Conservation (phyloP, 805 yeast species). For the Saccharomycopsis javanensis region DNA sequence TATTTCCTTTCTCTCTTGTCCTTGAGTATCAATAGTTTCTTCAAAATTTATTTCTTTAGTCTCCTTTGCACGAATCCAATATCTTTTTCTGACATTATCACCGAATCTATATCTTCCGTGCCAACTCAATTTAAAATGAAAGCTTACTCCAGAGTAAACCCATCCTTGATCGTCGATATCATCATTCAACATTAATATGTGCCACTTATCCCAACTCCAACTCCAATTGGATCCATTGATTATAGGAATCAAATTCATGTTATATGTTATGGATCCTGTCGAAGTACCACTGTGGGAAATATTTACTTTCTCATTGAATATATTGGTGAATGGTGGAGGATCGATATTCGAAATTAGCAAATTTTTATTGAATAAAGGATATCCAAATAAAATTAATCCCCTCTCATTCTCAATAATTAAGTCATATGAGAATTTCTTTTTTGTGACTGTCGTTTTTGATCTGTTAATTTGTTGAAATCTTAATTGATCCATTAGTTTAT, state of each 20-base stretch:
- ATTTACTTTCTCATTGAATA: constrained; percentile 4
- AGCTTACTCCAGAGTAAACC: constrained; percentile 47
- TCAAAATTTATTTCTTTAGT: not conserved
- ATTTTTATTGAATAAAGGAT: constrained; percentile 17
- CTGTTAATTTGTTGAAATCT: not conserved
- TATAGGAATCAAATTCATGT: constrained; percentile 12
- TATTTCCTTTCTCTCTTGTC: not conserved
- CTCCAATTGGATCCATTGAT: constrained; percentile 33
- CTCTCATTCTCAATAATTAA: constrained; percentile 18
- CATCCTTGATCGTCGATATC: constrained; percentile 85
- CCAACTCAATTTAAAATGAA: constrained; percentile 42
- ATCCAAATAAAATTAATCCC: constrained; percentile 16
- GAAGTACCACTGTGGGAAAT: constrained; percentile 7
- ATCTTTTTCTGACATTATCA: constrained; percentile 53
- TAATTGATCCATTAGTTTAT: not conserved
- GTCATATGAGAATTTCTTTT: constrained; percentile 12
- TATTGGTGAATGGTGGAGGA: constrained; percentile 15
- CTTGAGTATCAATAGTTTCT: not conserved
- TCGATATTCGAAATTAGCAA: constrained; percentile 6
- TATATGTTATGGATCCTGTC: constrained; percentile 8
- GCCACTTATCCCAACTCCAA: constrained; percentile 69
- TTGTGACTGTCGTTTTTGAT: not conserved
- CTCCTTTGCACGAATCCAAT: constrained; percentile 43
- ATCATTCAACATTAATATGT: constrained; percentile 48
- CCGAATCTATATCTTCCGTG: constrained; percentile 51